phyloP scores from a whole-genome alignment of 2,329 filamentous ascomycete species.

The Phialophora expanda region DNA sequence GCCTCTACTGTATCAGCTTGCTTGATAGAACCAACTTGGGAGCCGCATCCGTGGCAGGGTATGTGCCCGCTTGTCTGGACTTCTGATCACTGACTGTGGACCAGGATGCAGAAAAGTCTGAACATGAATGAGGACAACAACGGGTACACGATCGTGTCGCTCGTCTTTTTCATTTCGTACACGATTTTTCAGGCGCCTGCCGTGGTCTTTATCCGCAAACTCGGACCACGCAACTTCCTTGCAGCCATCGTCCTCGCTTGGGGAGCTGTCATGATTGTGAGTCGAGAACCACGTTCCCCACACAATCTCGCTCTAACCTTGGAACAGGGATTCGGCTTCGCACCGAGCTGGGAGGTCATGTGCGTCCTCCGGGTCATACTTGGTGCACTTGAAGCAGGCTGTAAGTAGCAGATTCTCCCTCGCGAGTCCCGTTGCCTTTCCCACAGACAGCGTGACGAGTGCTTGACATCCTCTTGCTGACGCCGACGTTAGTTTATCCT shows the following conservation, averaged over 20 bases:
- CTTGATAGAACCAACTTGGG: constrained; percentile 81
- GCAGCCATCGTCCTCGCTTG: constrained; percentile 45
- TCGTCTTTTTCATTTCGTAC: constrained; percentile 77
- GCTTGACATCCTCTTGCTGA: not conserved
- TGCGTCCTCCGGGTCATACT: constrained; percentile 52
- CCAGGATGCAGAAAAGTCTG: constrained; percentile 4
- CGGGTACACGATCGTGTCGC: constrained; percentile 27
- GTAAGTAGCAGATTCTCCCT: not conserved
- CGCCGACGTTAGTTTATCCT: not conserved
- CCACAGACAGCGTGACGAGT: not conserved
- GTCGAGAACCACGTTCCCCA: constrained; percentile 37
- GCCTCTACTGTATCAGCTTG: constrained; percentile 74
- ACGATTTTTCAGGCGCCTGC: constrained; percentile 72
- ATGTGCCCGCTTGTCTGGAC: constrained; percentile 61
- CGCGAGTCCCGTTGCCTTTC: too few species aligned
- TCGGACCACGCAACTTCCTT: constrained; percentile 56
- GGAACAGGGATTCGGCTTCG: constrained; percentile 37
- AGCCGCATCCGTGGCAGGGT: constrained; percentile 72
- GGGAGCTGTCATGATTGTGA: constrained; percentile 49
- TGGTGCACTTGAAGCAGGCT: constrained; percentile 68
- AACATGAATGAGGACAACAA: constrained; percentile 1
- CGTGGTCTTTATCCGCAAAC: constrained; percentile 68
- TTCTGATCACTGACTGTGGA: not conserved
- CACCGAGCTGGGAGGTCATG: constrained; percentile 40
- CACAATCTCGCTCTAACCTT: constrained; percentile 29